Evolutionary conservation across 2,329 filamentous ascomycete genomes (phyloP), one percentile per base, ranked within the genome.

Genomic region (Curvularia eragrostidis): DNA sequence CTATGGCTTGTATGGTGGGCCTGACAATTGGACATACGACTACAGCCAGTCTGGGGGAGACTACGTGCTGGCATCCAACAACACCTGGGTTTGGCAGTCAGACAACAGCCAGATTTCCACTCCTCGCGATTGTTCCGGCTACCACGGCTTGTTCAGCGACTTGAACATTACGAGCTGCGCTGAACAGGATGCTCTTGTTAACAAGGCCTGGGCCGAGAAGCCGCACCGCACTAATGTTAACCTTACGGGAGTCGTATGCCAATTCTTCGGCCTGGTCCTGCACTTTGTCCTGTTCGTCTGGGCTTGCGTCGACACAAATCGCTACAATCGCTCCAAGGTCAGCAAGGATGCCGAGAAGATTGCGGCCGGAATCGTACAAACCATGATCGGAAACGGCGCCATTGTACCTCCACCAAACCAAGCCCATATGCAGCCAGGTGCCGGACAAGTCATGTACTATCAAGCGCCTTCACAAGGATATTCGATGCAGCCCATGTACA

Each of bases 211-310:
- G 73, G 41, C 52, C 0, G 54, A 48, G 13, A 73, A 71, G 50
- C 51, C 53, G 3, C 53, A 64, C 30, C 72, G 69, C 21, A 60
- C 54, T 9, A 62, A 58, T 8, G 52, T 70, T 15, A 61, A 66
- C 47, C 48, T 70, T 12, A 67, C 67, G 5, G 73, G 54, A 1
- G 62, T 64, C 6, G 73, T 72, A 9, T 73, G 71, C 48, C 73
- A 75, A 41, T 75, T 68, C 54, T 50, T 76, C 6, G 59, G 58
- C 2, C 34, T 77, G 18, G 15, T 70, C 1, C 44, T 76, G 38
- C 75, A 78, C 48, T 68, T 78, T 48, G 60, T 59, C 1, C 64
- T 77, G 3, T 78, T 78, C 56, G 60, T 77, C 10, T 77, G 75
- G 73, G 76, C 75, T 0, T 78, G 76, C 32, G 69, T 77, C 7